These are phyloP conservation scores for Hansenula lynferdii DNA, from an alignment of 1,139 yeast species.

Conservation along the genomic window DNA sequence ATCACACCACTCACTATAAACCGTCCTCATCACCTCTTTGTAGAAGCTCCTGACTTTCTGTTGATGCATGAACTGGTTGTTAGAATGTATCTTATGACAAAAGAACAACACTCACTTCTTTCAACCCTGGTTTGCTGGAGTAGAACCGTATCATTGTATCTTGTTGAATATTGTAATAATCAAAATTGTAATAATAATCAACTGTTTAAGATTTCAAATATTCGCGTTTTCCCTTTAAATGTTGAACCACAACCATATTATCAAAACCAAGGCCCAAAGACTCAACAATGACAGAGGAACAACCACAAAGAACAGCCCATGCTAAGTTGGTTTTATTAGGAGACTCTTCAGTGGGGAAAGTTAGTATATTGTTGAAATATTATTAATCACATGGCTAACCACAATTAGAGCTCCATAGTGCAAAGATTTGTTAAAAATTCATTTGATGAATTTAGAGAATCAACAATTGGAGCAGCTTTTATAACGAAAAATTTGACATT, in stretches of 20 bases:
- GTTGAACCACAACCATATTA: no score
- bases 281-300: not conserved
- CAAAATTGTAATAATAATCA: not conserved
- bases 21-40: slow-evolving; percentile 8
- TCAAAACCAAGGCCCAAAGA: no score
- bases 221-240: no score
- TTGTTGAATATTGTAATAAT: not conserved
- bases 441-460: slow-evolving; percentile 57
- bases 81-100: not conserved
- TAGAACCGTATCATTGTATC: not conserved
- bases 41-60: slow-evolving; percentile 10
- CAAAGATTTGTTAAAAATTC: slow-evolving; percentile 60
- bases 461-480: slow-evolving; percentile 71
- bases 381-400: no score
- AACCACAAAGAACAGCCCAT: slow-evolving; percentile 3
- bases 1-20: slow-evolving; percentile 9
- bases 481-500: slow-evolving; percentile 51
- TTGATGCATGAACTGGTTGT: slow-evolving; percentile 9
- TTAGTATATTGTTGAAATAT: no score
- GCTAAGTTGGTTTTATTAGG: slow-evolving; percentile 5
- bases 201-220: no score
- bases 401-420: slow-evolving; percentile 46
- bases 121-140: not conserved
- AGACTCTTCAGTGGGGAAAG: slow-evolving; percentile 2
- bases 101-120: not conserved